These are phyloP conservation scores for Lichtheimia ornata DNA, from an alignment of 371 early-diverging fungal genomes.

Conservation along the genomic window DNA sequence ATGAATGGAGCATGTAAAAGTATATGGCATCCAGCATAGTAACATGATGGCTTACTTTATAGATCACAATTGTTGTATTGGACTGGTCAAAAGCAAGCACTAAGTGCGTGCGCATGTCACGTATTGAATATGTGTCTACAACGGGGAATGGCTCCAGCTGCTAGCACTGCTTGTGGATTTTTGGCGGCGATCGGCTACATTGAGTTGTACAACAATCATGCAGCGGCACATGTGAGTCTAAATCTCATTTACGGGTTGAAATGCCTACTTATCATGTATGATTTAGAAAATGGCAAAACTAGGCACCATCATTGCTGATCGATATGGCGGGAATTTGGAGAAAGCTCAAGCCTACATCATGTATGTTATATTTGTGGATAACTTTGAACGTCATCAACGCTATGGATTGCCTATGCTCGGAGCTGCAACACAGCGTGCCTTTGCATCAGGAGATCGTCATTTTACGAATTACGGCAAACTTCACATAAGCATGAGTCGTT, in stretches of 20 bases:
- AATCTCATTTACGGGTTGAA: no score
- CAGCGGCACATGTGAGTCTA: constrained; percentile 14
- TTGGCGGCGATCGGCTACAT: constrained; percentile 33
- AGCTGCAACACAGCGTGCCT: constrained; percentile 12
- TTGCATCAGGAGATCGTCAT: constrained; percentile 40
- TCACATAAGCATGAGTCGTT: constrained; percentile 32
- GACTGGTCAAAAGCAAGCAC: constrained; percentile 28
- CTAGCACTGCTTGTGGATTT: constrained; percentile 24
- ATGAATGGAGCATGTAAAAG: no score
- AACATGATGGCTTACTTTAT: background rate
- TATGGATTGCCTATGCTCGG: constrained; percentile 15
- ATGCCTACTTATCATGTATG: background rate
- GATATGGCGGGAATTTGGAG: constrained; percentile 28
- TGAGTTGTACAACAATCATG: constrained; percentile 24
- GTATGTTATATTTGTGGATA: constrained; percentile 26
- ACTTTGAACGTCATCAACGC: constrained; percentile 38
- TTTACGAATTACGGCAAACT: constrained; percentile 34
- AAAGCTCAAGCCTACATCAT: constrained; percentile 29
- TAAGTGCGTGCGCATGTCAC: constrained; percentile 35
- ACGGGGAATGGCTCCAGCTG: constrained; percentile 26
- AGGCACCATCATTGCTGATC: constrained; percentile 29
- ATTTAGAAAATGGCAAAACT: constrained; percentile 32
- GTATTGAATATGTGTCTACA: constrained; percentile 28
- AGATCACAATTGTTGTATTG: constrained; percentile 38
- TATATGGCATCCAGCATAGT: background rate